Base-by-base conservation (phyloP, 2,329 filamentous ascomycete genomes). In the Bipolaris victoriae region DNA sequence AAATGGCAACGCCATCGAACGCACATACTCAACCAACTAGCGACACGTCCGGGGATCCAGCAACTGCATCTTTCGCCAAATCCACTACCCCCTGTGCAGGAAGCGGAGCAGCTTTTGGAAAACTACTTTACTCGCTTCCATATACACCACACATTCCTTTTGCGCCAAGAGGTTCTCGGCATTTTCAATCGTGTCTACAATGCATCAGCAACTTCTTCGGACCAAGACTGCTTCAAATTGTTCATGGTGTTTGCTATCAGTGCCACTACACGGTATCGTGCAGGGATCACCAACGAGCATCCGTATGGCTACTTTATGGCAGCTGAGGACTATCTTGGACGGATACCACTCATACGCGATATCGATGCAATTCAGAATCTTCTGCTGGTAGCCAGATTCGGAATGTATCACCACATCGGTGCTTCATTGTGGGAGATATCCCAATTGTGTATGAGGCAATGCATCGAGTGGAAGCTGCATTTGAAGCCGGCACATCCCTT, bases 381-480 rank as follows among this genome's bases (percentile, higher is more conserved):
- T 2, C 61, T 81, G 0, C 55, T 80, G 5, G 65, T 80, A 15
- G 75, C 71, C 7, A 66, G 78, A 11, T 80, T 80, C 54, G 78
- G 76, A 0, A 78, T 80, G 39, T 80, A 79, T 50, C 71, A 80
- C 56, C 76, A 79, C 18, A 78, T 78, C n/a, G 74, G 74, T 2
- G 68, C 66, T 1, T 79, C 78, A 0, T 71, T 78, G 2, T 80
- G 78, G 78, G 78, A 79, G 24, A 71, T 80, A 3, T 71, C 70
- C 2, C 72, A 72, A n/a, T 57, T 79, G 1, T 77, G 76, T 43
- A 78, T 78, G 63, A 73, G 75, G 22, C 69, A 78, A 43, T 80
- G 78, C 53, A 70, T 79, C 13, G 77, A 79, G 45, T 68, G 76
- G 60, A 71, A 72, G 7, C 65, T 80, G 1, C 76, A 79, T 55